These are phyloP conservation scores for Picochlorum sp. DNA, from an alignment of 139 green algal genomes.

Conservation along the genomic window DNA sequence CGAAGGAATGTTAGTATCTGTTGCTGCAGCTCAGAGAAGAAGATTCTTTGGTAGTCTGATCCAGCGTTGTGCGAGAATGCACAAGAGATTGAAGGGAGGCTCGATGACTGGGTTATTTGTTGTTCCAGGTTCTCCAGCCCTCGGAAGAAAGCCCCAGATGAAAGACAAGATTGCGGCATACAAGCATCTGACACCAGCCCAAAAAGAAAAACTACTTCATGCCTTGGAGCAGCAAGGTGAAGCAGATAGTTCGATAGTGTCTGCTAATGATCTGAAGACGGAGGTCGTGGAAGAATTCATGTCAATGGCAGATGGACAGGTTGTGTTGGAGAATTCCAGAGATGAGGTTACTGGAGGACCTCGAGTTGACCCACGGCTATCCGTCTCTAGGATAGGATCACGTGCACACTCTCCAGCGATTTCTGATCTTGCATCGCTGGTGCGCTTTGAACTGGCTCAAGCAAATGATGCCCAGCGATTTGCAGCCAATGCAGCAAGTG, in stretches of 20 bases:
- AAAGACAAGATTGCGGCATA: slow-evolving; percentile 53
- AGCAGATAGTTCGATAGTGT: slow-evolving; percentile 4
- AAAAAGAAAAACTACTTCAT: slow-evolving; percentile 58
- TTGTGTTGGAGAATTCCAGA: slow-evolving; percentile 28
- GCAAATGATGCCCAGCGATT: slow-evolving; percentile 34
- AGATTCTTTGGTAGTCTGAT: slow-evolving; percentile 77
- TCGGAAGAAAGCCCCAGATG: slow-evolving; percentile 17
- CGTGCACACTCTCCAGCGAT: slow-evolving; percentile 58
- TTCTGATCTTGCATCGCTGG: slow-evolving; percentile 47
- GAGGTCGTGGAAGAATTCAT: slow-evolving; percentile 85
- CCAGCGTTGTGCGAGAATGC: slow-evolving; percentile 71
- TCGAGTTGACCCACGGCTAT: slow-evolving; percentile 43
- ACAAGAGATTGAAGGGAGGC: slow-evolving; percentile 51
- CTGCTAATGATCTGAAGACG: slow-evolving; percentile 22
- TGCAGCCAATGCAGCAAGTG: slow-evolving; percentile 5
- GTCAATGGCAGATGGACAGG: slow-evolving; percentile 81
- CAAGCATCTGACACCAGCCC: slow-evolving; percentile 53
- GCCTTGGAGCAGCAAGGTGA: slow-evolving; percentile 33
- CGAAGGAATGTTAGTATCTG: slow-evolving; percentile 78
- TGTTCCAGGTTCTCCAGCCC: slow-evolving; percentile 58
- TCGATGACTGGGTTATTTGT: slow-evolving; percentile 63
- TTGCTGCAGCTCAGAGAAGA: slow-evolving; percentile 45
- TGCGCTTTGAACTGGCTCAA: slow-evolving; percentile 55
- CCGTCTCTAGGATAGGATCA: slow-evolving; percentile 65
- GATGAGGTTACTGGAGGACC: slow-evolving; percentile 20